Conservation (phyloP, 192 early-diverging fungal species). For the Coemansia sp. region DNA sequence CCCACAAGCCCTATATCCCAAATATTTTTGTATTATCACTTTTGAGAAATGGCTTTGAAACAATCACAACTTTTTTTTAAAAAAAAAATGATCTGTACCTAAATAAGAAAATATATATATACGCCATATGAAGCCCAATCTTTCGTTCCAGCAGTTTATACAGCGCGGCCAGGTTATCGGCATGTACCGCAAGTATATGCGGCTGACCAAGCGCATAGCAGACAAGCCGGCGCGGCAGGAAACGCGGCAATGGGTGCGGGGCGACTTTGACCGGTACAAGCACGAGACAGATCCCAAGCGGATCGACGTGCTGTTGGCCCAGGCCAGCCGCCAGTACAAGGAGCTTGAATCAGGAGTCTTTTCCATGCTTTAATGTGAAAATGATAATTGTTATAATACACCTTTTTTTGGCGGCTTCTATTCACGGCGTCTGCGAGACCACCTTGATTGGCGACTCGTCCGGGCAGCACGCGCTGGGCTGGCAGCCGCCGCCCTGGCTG, state of each 20-base stretch:
- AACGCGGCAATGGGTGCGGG: slow-evolving; percentile 42
- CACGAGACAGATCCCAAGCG: slow-evolving; percentile 23
- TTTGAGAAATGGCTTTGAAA: too few species aligned
- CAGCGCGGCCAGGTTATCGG: slow-evolving; percentile 42
- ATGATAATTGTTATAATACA: slow-evolving; percentile 6
- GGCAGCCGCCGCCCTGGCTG: slow-evolving; percentile 16
- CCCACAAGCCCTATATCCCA: too few species aligned
- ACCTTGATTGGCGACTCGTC: slow-evolving; percentile 47
- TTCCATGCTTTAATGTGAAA: slow-evolving; percentile 25
- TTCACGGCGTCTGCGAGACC: slow-evolving; percentile 4
- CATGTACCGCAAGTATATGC: slow-evolving; percentile 52
- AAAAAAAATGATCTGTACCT: too few species aligned
- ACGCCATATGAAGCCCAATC: slow-evolving; percentile 5
- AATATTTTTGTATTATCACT: too few species aligned
- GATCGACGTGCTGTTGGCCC: slow-evolving; percentile 41
- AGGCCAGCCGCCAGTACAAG: slow-evolving; percentile 47
- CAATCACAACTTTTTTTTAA: too few species aligned
- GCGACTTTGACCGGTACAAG: slow-evolving; percentile 41
- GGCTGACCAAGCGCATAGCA: slow-evolving; percentile 34
- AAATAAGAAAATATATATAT: too few species aligned
- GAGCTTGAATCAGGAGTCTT: slow-evolving; percentile 44
- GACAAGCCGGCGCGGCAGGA: slow-evolving; percentile 25
- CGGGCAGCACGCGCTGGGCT: slow-evolving; percentile 49
- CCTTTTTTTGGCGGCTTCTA: not conserved
- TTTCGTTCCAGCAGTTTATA: slow-evolving; percentile 43